These are phyloP conservation scores for Trichoderma sp. DNA, from an alignment of 2,329 filamentous ascomycete species.

Conservation along the genomic window DNA sequence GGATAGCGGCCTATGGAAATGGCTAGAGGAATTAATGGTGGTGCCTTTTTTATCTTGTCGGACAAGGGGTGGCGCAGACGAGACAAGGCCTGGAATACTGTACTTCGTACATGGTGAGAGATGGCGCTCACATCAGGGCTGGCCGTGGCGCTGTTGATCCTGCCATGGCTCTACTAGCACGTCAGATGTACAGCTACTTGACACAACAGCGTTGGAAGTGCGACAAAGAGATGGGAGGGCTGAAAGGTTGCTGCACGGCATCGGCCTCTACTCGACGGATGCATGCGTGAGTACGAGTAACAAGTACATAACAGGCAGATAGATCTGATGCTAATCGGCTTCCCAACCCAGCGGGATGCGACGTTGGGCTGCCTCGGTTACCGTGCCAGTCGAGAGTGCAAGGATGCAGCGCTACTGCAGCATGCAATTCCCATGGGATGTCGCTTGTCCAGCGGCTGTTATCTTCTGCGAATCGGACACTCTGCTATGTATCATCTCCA, in stretches of 20 bases:
- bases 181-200: neutral
- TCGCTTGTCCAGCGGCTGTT: neutral
- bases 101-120: neutral
- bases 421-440: neutral
- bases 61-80: constrained; percentile 18
- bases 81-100: neutral
- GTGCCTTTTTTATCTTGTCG: constrained; percentile 13
- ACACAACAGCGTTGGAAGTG: neutral
- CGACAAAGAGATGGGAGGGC: neutral
- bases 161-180: neutral
- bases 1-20: neutral
- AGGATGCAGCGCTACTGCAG: neutral
- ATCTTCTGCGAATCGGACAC: too few relatives aligned
- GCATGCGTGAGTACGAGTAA: neutral
- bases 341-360: constrained; percentile 10
- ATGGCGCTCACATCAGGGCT: neutral
- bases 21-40: neutral
- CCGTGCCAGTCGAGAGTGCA: neutral
- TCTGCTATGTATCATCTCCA: too few relatives aligned
- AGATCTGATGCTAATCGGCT: constrained; percentile 7
- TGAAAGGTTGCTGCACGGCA: neutral
- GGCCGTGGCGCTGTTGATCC: neutral
- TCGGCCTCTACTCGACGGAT: neutral
- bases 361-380: constrained; percentile 11
- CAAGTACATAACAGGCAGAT: neutral